These are phyloP conservation scores for Azolla pinnata DNA, from an alignment of 75 land plant genomes.

Conservation along the genomic window DNA sequence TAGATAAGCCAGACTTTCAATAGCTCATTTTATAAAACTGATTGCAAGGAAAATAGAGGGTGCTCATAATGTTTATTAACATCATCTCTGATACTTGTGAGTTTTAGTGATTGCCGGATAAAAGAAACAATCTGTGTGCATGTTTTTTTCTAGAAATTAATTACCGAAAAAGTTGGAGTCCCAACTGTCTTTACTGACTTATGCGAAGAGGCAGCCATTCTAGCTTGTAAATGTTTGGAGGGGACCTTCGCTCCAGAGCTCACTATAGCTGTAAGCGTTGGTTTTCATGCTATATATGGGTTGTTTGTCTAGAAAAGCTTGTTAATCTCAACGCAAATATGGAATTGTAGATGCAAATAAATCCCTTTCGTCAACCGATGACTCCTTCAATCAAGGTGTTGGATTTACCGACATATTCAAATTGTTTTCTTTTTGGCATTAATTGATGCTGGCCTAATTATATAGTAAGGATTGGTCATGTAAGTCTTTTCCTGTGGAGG, in stretches of 20 bases:
- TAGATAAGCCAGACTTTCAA: too few species aligned
- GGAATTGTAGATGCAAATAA: conserved; percentile 65
- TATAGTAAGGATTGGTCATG: too few species aligned
- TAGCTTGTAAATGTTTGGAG: conserved; percentile 52
- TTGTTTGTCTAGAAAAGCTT: conserved; percentile 3
- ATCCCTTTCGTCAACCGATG: conserved; percentile 86
- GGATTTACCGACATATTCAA: conserved; percentile 66
- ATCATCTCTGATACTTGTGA: too few species aligned
- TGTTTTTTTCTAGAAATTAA: conserved; percentile 45
- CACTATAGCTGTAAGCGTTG: conserved; percentile 28
- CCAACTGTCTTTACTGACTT: conserved; percentile 71
- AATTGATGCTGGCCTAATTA: neutral
- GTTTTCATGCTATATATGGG: neutral
- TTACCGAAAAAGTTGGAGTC: too few species aligned
- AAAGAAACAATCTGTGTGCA: too few species aligned
- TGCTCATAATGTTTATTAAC: too few species aligned
- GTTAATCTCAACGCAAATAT: neutral
- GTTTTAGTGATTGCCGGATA: too few species aligned
- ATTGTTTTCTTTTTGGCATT: conserved; percentile 68
- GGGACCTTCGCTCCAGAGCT: conserved; percentile 18
- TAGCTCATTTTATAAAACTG: too few species aligned
- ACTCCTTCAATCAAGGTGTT: conserved; percentile 39
- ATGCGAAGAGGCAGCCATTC: conserved; percentile 79
- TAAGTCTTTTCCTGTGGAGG: too few species aligned
- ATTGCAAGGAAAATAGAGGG: too few species aligned